A percentile compares a stretch with the other conserved stretches of the same genome.
These are phyloP conservation scores for Platanus orientalis DNA, from an alignment of 164 flowering plant genomes.

Conservation along the genomic window DNA sequence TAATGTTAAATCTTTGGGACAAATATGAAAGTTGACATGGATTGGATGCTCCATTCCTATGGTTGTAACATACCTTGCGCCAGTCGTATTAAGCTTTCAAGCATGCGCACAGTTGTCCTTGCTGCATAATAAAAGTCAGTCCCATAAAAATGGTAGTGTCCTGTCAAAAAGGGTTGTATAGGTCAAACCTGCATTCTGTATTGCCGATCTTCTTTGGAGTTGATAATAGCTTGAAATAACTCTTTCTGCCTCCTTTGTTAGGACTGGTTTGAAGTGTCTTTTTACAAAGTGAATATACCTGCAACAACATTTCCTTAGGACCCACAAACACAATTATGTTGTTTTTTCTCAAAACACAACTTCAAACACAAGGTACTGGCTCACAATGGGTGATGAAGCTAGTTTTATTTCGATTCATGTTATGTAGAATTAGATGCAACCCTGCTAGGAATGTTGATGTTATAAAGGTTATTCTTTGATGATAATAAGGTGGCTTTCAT, in stretches of 20 bases:
- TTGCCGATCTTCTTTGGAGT: slow-evolving; percentile 89
- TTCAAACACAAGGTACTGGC: neutral
- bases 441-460: no score
- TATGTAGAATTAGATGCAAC: neutral
- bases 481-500: no score
- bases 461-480: no score
- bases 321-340: neutral
- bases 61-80: slow-evolving; percentile 67
- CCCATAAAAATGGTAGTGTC: neutral
- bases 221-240: slow-evolving; percentile 93
- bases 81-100: slow-evolving; percentile 88
- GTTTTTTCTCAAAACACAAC: neutral
- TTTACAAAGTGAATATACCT: slow-evolving; percentile 88
- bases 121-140: slow-evolving; percentile 40
- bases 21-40: slow-evolving; percentile 4
- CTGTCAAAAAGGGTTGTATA: neutral
- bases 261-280: slow-evolving; percentile 65
- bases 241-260: slow-evolving; percentile 86
- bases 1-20: slow-evolving; percentile 1
- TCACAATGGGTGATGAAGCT: neutral
- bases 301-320: slow-evolving; percentile 8
- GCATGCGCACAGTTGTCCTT: slow-evolving; percentile 95
- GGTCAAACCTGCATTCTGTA: slow-evolving; percentile 72
- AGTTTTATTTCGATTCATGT: neutral
- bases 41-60: neutral